Conservation (phyloP, 1,284 basidiomycete genomes). For the Tilletia horrida region DNA sequence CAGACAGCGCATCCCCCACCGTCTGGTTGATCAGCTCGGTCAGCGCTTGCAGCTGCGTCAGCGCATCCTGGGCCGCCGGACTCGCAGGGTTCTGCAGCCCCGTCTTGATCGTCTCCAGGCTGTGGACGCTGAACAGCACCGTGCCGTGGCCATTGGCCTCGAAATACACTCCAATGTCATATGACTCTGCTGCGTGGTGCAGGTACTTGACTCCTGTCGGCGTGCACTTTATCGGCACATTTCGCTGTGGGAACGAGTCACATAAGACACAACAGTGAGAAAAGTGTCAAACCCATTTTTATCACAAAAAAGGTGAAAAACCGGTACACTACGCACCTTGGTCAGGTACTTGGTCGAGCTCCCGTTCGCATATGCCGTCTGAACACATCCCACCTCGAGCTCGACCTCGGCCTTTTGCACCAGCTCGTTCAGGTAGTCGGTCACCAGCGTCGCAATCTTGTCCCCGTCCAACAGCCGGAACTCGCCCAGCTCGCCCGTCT, state of each 20-base stretch:
- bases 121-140: conserved; percentile 75
- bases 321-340: conserved; percentile 63
- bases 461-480: conserved; percentile 97
- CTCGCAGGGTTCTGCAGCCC: conserved; percentile 73
- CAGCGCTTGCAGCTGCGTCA: conserved; percentile 59
- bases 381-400: conserved; percentile 66
- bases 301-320: too few species aligned
- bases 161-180: conserved; percentile 94
- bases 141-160: conserved; percentile 99
- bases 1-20: conserved; percentile 93
- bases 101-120: conserved; percentile 57
- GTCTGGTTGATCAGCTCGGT: conserved; percentile 93
- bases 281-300: neutral
- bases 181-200: conserved; percentile 92
- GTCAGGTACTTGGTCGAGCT: conserved; percentile 76
- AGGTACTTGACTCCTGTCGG: conserved; percentile 97
- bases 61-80: conserved; percentile 69
- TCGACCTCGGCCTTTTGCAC: conserved; percentile 60
- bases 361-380: conserved; percentile 98
- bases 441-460: conserved; percentile 92
- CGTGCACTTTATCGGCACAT: conserved; percentile 86
- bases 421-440: conserved; percentile 86
- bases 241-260: conserved; percentile 64
- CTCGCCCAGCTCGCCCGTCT: conserved; percentile 29
- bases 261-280: too few species aligned